Base-by-base conservation (phyloP, 352 stramenopile species). In the Peronosclerospora sorghi region DNA sequence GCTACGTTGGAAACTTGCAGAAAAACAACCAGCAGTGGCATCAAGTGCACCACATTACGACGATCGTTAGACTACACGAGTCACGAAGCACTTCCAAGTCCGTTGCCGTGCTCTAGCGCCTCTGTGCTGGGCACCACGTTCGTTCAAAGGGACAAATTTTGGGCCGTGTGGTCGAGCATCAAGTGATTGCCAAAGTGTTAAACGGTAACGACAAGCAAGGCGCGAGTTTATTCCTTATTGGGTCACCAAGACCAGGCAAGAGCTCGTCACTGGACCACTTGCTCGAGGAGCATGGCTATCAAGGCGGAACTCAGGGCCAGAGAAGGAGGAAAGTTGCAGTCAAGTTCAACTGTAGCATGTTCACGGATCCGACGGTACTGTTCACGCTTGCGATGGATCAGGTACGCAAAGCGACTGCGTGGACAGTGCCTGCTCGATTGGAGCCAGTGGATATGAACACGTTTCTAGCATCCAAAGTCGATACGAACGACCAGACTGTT, bases 281-380 rank as follows among this genome's bases (percentile, higher is more conserved):
- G 14, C 45, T 74, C 2, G 21, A n/a, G 0, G 45, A 68, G 39
- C 43, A 62, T 18, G 48, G 45, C 8, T 76, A 64, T 17, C 32
- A 52, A 49, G 28, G 41, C 8, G 48, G 21, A 6, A 26, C 21
- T 7, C 21, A 56, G 35, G 41, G 37, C 23, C 56, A 59, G 18
- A 39, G 14, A 37, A 9, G 13, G 49, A 45, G 19, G 40, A 59
- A 56, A 27, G 35, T 28, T 10, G 51, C 61, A 10, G 57, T 81
- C 26, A 70, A 70, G 7, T 15, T 86, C 15, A 86, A 86, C 48
- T 86, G 74, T 60, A 83, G 68, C 48, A 78, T 58, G 8, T 86
- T 80, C 44, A 53, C 48, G 9, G 65, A 70, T 20, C 71, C 74
- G 0, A 46, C 51, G 8, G 69, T 53, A 36, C 54, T 86, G 26